Conservation (phyloP, 768 basidiomycete species). For the Dioszegia hungarica region DNA sequence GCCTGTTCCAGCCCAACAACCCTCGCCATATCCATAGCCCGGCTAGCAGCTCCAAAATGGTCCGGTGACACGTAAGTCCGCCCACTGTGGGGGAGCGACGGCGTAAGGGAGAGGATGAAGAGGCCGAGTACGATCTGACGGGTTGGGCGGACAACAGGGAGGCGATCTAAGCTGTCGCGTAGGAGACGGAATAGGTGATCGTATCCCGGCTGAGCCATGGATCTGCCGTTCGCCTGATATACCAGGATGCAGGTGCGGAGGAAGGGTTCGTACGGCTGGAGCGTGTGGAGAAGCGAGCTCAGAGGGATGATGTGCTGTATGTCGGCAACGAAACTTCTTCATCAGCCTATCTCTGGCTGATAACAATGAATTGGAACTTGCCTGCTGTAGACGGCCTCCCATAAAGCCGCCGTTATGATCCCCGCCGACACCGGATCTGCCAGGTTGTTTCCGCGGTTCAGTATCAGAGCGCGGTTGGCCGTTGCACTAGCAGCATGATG, state of each 20-base stretch:
- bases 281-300: neutral
- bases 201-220: neutral
- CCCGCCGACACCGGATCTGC: too few species aligned
- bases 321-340: too few species aligned
- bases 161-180: neutral
- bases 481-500: too few species aligned
- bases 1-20: neutral
- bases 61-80: neutral
- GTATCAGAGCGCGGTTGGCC: too few species aligned
- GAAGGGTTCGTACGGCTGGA: neutral
- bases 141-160: neutral
- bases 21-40: neutral
- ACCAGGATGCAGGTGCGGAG: conserved; percentile 1
- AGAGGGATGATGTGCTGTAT: neutral
- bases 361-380: too few species aligned
- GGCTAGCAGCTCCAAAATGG: neutral
- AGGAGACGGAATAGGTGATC: neutral
- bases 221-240: neutral
- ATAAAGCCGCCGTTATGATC: too few species aligned
- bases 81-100: neutral
- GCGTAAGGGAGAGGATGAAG: neutral
- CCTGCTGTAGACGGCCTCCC: too few species aligned
- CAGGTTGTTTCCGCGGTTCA: too few species aligned
- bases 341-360: too few species aligned
- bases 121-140: neutral